Evolutionary conservation across 371 early-diverging fungal genomes (phyloP).

Genomic region (Mortierella sp.): DNA sequence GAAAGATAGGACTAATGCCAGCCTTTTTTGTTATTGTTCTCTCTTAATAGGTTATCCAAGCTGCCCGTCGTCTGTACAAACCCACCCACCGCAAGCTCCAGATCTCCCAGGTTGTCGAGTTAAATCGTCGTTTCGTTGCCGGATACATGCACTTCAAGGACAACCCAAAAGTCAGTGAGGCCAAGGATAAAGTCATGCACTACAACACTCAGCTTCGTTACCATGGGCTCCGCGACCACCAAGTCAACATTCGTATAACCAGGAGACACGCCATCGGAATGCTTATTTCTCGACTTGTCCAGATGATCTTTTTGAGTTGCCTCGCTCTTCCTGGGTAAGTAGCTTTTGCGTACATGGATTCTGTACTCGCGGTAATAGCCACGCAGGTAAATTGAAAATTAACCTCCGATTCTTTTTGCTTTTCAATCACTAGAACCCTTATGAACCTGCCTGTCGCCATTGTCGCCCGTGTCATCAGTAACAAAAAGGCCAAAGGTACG

Average conservation of each 20-base stretch:
- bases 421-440: conserved; percentile 64
- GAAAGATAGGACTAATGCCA: not conserved
- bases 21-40: not conserved
- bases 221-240: conserved; percentile 96
- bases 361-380: not conserved
- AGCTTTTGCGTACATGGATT: not conserved
- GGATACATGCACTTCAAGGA: conserved; percentile 88
- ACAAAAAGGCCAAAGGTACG: conserved; percentile 81
- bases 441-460: conserved; percentile 87
- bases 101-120: conserved; percentile 88
- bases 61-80: conserved; percentile 94
- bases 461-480: conserved; percentile 79
- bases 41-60: conserved; percentile 85
- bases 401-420: not conserved
- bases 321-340: conserved; percentile 90
- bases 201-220: conserved; percentile 92
- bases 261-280: conserved; percentile 80
- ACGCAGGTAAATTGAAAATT: not conserved
- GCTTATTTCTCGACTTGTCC: conserved; percentile 74
- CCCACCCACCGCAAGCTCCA: conserved; percentile 88
- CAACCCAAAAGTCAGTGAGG: conserved; percentile 84
- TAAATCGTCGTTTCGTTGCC: conserved; percentile 92
- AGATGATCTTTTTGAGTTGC: conserved; percentile 78
- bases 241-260: conserved; percentile 88
- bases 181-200: conserved; percentile 81